Evolutionary conservation across 202 grass and related monocot species (phyloP).

Genomic region (Zoysia matrella): DNA sequence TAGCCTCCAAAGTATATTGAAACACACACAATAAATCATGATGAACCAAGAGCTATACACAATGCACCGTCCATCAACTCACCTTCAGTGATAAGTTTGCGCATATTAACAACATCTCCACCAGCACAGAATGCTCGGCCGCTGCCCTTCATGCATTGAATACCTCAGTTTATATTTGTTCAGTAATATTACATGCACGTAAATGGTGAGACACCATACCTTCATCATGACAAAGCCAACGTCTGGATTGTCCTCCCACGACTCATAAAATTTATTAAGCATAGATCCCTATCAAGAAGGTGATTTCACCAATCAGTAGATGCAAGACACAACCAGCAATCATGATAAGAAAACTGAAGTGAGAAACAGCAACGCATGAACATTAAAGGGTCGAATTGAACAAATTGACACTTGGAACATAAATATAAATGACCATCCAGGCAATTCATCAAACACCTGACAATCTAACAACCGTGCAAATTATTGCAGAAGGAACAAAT

Average conservation of each 20-base stretch:
- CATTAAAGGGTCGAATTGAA: background rate
- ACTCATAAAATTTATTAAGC: conserved; percentile 87
- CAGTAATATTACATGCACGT: conserved; percentile 6
- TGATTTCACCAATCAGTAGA: conserved; percentile 25
- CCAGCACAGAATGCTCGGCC: conserved; percentile 88
- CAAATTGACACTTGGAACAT: background rate
- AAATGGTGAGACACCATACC: conserved; percentile 64
- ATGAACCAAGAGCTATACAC: background rate
- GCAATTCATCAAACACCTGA: conserved; percentile 1
- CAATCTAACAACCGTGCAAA: background rate
- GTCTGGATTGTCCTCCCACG: conserved; percentile 92
- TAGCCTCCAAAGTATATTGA: background rate
- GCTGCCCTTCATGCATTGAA: conserved; percentile 79
- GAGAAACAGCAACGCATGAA: background rate
- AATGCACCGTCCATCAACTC: conserved; percentile 12
- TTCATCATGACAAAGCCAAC: conserved; percentile 95
- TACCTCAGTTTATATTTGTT: conserved; percentile 42
- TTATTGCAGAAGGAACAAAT: background rate
- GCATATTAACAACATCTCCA: conserved; percentile 72
- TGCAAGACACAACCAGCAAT: no score
- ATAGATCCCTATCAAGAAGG: conserved; percentile 60
- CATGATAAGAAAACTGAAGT: background rate
- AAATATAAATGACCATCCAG: background rate
- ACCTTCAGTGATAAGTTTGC: conserved; percentile 62
- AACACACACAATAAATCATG: background rate